Base-by-base conservation (phyloP, 2,329 filamentous ascomycete genomes). In the Curvularia lunata region DNA sequence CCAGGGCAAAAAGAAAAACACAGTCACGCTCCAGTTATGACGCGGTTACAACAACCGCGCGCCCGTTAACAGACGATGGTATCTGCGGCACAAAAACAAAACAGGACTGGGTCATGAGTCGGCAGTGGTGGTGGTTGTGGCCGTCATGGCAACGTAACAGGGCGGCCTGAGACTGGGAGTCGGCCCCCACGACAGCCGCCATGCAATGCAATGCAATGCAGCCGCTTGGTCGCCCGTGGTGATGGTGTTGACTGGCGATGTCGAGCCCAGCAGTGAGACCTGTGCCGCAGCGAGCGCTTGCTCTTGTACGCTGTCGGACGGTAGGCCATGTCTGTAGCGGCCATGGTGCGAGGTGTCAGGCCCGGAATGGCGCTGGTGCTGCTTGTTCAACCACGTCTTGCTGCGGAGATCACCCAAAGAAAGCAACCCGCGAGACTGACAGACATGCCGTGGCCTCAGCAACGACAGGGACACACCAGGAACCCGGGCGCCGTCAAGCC, bases 211-310 rank as follows among this genome's bases (percentile, higher is more conserved):
- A 43, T 43, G 41, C 41, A 43, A 43, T 43, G 41, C 21, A 43
- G 23, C 13, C 21, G 56, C 41, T 50, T 23, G 25, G 21, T 52
- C 46, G 50, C 40, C 58, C 28, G 51, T 48, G 7, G 40, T 28
- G 47, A 28, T 46, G 16, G 19, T 43, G 50, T 48, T 57, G 59
- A 54, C 48, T 45, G 42, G 45, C 42, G 13, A 52, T 40, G 41
- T 25, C 18, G 46, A 23, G 13, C 48, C 19, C 43, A 37, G n/a
- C 45, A 53, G 59, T 58, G 63, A 54, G 43, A 25, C 50, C 62
- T 63, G 67, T 66, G 67, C 66, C 64, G 65, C 61, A 61, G 41
- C 58, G 54, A 61, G 63, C 63, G 61, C 66, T 37, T 37, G 32
- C 32, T 37, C 5, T 13, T 37, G 16, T 65, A 63, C 58, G 49